phyloP scores from a whole-genome alignment of 306 rosid genomes.

The Carpinus fangiana region DNA sequence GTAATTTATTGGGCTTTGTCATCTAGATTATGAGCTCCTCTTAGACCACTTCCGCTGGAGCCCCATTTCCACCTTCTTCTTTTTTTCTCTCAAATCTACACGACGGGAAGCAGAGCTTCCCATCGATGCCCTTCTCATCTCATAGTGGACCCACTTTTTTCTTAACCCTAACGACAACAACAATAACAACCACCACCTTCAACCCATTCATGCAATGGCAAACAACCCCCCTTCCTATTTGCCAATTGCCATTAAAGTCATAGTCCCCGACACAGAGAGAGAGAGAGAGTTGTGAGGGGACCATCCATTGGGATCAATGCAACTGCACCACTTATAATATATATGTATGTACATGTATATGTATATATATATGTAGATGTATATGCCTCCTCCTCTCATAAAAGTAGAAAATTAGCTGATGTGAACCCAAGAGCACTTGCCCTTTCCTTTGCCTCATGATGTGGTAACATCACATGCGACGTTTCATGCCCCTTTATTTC shows the following conservation, averaged over 20 bases:
- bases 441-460: conserved; percentile 49
- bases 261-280: conserved; percentile 24
- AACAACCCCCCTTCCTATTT: conserved; percentile 41
- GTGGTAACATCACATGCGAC: conserved; percentile 65
- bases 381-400: conserved; percentile 17
- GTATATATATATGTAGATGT: not conserved
- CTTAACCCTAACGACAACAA: conserved; percentile 30
- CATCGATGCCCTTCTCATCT: conserved; percentile 18
- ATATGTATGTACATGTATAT: no score
- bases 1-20: conserved; percentile 25
- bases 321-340: conserved; percentile 50
- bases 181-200: conserved; percentile 37
- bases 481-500: conserved; percentile 42
- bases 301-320: conserved; percentile 49
- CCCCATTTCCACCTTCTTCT: not conserved
- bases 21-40: conserved; percentile 19
- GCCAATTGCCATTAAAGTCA: conserved; percentile 70
- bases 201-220: conserved; percentile 34
- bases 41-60: not conserved
- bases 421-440: conserved; percentile 42
- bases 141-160: conserved; percentile 27
- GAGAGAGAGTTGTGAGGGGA: conserved; percentile 37
- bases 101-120: not conserved
- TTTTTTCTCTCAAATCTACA: not conserved
- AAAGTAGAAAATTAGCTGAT: conserved; percentile 47